Evolutionary conservation across 129 eudicot genomes (phyloP).

Genomic region (Tagetes erecta): DNA sequence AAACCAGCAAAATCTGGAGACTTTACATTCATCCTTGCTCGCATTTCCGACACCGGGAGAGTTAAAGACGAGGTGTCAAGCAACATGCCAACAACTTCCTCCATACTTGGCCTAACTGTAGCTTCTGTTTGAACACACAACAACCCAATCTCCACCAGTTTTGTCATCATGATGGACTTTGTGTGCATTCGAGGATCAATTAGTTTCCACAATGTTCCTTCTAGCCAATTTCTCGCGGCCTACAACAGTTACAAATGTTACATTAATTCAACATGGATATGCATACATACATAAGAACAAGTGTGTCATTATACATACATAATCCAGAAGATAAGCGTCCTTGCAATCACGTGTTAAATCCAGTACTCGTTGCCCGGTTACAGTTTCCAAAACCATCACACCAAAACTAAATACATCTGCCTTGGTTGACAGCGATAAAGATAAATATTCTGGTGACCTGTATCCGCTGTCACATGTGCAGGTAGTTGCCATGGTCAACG

Average conservation of each 20-base stretch:
- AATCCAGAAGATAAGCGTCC: too few relatives aligned
- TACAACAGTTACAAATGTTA: not conserved
- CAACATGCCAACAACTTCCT: not conserved
- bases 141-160: not conserved
- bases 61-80: not conserved
- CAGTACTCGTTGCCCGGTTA: not conserved
- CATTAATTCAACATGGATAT: not conserved
- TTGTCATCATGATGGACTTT: not conserved
- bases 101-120: too few relatives aligned
- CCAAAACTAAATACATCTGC: slow-evolving; percentile 2
- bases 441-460: not conserved
- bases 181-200: slow-evolving; percentile 9
- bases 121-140: too few relatives aligned
- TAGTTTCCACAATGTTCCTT: not conserved
- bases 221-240: not conserved
- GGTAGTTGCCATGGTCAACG: not conserved
- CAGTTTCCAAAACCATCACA: not conserved
- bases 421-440: not conserved
- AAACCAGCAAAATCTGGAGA: not conserved
- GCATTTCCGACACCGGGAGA: not conserved
- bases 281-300: not conserved
- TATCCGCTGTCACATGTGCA: slow-evolving; percentile 7
- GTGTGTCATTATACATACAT: slow-evolving; percentile 2
- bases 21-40: not conserved
- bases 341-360: not conserved